A percentile compares a stretch with the other conserved stretches of the same genome.
These are phyloP conservation scores for Cupressus sempervirens DNA, from an alignment of 75 land plant genomes.

Conservation along the genomic window DNA sequence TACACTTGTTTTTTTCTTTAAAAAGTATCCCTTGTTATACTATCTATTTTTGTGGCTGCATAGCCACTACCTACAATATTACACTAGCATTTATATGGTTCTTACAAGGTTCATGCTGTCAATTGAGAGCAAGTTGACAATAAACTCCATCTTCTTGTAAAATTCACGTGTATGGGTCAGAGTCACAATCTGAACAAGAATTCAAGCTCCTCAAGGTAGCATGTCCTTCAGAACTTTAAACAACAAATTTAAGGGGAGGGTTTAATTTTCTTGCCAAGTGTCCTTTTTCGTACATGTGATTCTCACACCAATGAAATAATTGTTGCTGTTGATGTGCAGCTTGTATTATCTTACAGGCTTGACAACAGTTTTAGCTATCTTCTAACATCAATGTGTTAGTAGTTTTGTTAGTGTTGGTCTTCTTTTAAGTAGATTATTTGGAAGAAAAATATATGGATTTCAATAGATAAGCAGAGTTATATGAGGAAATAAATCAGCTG, in stretches of 20 bases:
- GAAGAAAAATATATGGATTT: not conserved
- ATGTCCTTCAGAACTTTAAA: not conserved
- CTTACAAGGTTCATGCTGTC: not conserved
- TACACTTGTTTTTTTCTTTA: too few species aligned
- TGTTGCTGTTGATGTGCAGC: not conserved
- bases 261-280: not conserved
- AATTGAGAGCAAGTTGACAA: not conserved
- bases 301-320: not conserved
- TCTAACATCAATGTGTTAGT: not conserved
- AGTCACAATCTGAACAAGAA: not conserved
- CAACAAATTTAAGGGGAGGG: too few species aligned
- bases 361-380: not conserved
- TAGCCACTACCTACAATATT: too few species aligned
- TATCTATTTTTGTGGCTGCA: too few species aligned
- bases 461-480: not conserved
- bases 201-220: not conserved
- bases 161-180: not conserved
- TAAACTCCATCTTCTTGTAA: not conserved
- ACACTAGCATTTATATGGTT: not conserved
- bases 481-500: not conserved
- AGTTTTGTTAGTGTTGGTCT: not conserved
- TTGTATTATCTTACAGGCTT: not conserved
- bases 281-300: not conserved
- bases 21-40: too few species aligned
- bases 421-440: not conserved